Conservation (phyloP, 1,284 basidiomycete genomes). For the Xerocomus nothofagi region DNA sequence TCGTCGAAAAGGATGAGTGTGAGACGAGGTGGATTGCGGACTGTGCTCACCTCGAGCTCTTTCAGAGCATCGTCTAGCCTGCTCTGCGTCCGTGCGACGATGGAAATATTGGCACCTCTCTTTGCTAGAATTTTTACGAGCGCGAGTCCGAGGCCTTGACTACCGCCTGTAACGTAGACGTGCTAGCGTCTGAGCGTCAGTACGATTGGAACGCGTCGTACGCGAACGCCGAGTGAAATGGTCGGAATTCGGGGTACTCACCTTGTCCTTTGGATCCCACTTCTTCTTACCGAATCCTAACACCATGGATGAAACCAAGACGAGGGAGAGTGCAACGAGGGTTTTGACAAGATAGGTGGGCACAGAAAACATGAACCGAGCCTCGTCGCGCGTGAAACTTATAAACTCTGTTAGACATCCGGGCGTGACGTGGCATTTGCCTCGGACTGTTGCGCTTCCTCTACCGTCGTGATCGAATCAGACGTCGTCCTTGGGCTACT, state of each 20-base stretch:
- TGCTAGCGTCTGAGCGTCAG: constrained; percentile 19
- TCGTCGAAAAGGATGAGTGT: background rate
- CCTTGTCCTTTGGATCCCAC: constrained; percentile 35
- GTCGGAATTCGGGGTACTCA: constrained; percentile 8
- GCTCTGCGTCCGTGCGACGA: constrained; percentile 63
- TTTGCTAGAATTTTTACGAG: constrained; percentile 60
- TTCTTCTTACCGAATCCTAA: constrained; percentile 28
- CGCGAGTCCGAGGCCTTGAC: constrained; percentile 63
- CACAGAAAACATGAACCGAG: background rate
- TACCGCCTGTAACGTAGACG: constrained; percentile 36
- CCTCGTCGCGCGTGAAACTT: no score
- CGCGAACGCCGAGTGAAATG: no score
- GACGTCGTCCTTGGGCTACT: no score
- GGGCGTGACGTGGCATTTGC: no score
- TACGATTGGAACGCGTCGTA: background rate
- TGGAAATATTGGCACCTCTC: constrained; percentile 68
- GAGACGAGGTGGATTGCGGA: background rate
- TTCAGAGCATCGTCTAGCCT: constrained; percentile 54
- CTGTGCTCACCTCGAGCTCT: constrained; percentile 51
- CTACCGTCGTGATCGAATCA: no score
- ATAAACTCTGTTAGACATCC: no score
- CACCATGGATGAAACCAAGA: constrained; percentile 22
- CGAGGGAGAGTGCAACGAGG: constrained; percentile 16
- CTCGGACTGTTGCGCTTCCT: no score
- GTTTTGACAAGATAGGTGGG: constrained; percentile 1